A percentile compares a stretch with the other conserved stretches of the same genome.
Evolutionary conservation across 768 basidiomycete genomes (phyloP).

Genomic region (Holtermannia corniformis): DNA sequence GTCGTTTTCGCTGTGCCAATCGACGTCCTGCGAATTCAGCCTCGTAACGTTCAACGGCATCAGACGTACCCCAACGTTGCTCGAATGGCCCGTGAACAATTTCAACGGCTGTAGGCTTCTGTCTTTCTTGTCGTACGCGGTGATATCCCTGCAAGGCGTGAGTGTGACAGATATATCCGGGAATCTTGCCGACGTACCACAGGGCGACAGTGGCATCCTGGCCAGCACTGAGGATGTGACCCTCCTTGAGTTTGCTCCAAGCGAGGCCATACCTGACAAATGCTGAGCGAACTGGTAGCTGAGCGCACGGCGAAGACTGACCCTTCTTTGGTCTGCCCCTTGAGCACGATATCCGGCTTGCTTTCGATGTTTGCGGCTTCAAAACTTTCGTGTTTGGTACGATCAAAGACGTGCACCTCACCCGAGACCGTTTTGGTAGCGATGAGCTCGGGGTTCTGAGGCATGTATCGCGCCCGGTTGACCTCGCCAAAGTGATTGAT

Average conservation of each 20-base stretch:
- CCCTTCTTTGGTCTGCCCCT: slow-evolving; percentile 91
- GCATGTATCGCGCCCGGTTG: slow-evolving; percentile 97
- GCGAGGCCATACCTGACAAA: slow-evolving; percentile 73
- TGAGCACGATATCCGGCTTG: slow-evolving; percentile 79
- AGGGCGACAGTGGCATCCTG: slow-evolving; percentile 94
- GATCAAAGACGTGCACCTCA: slow-evolving; percentile 88
- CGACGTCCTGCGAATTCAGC: slow-evolving; percentile 63
- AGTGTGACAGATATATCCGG: neutral
- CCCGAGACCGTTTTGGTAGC: slow-evolving; percentile 88
- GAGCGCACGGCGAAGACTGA: slow-evolving; percentile 49
- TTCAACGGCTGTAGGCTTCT: slow-evolving; percentile 71
- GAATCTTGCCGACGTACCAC: slow-evolving; percentile 52
- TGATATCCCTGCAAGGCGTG: slow-evolving; percentile 63
- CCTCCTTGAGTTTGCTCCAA: slow-evolving; percentile 77
- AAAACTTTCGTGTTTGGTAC: slow-evolving; percentile 92
- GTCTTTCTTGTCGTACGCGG: slow-evolving; percentile 69
- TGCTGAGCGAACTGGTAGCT: too few species aligned
- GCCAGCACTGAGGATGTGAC: slow-evolving; percentile 80
- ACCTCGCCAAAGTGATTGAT: slow-evolving; percentile 95
- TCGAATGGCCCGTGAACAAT: slow-evolving; percentile 77
- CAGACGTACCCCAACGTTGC: slow-evolving; percentile 73
- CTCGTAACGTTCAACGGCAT: neutral
- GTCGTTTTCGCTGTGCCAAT: slow-evolving; percentile 79
- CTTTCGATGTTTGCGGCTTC: slow-evolving; percentile 75
- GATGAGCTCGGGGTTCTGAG: slow-evolving; percentile 93